Percentiles rank a stretch among this genome's conserved stretches.
phyloP scores from a whole-genome alignment of 2,329 filamentous ascomycete genomes.

The Exophiala xenobiotica region DNA sequence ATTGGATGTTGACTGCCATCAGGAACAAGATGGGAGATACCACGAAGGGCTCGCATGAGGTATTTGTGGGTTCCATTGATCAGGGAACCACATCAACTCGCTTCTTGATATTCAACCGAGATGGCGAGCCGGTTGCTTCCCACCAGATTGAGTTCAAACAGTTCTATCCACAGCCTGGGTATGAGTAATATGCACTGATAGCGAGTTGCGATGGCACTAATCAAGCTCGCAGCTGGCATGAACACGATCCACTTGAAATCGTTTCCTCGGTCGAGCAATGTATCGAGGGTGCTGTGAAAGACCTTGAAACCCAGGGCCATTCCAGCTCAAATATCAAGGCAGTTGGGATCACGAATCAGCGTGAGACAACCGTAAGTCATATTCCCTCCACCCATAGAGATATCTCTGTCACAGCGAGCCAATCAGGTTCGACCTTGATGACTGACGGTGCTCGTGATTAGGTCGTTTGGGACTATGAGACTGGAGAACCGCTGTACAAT shows the following conservation, averaged over 20 bases:
- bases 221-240: conserved; percentile 68
- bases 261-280: conserved; percentile 73
- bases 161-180: conserved; percentile 81
- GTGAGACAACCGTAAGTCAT: conserved; percentile 66
- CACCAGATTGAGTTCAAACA: conserved; percentile 88
- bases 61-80: conserved; percentile 84
- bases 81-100: conserved; percentile 86
- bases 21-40: conserved; percentile 15
- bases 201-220: conserved; percentile 8
- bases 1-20: conserved; percentile 36
- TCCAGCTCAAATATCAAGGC: conserved; percentile 66
- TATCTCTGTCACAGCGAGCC: not conserved
- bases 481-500: conserved; percentile 79
- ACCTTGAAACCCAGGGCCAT: conserved; percentile 70
- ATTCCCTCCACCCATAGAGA: not conserved
- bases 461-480: conserved; percentile 76
- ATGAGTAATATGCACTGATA: too few species aligned
- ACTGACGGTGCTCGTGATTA: not conserved
- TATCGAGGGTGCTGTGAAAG: conserved; percentile 71
- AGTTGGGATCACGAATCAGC: conserved; percentile 85
- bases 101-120: conserved; percentile 83
- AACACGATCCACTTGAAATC: conserved; percentile 79
- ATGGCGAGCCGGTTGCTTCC: conserved; percentile 72
- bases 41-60: conserved; percentile 41
- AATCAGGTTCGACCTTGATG: not conserved